Base-by-base conservation (phyloP, 805 yeast genomes). In the Schizosaccharomyces cryophilus region DNA sequence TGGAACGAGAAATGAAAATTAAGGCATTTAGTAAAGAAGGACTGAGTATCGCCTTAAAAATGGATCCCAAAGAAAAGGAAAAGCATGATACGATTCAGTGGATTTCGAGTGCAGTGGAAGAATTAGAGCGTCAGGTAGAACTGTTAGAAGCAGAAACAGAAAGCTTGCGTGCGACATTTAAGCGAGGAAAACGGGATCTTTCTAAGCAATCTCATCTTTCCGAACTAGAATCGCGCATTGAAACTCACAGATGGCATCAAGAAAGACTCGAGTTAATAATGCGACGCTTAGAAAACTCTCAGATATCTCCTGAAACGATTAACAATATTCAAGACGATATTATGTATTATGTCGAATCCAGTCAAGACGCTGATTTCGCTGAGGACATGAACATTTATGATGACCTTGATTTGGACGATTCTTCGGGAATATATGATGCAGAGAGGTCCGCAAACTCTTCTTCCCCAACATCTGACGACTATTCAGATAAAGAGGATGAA, bases 21-120 rank as follows among this genome's bases (percentile, higher is more conserved):
- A 90, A 90, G 71, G 96, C 95, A 61, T 90, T 86, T 70, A 82
- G 93, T 40, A 87, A 87, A 68, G 97, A 93, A 71, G 96, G 96
- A 0, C 76, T 90, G 64, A 87, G 85, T 60, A 80, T 81, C 69
- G 81, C 83, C 63, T 77, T 77, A 62, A 74, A 79, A 63, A 75
- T 82, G 55, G 93, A 86, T 69, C 93, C 95, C 11, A 83, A 81
- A 64, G 90, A 86, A 69, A 79, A 81, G 68, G 88, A 85, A 71
- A 85, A 84, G 68, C 78, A 77, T 61, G 94, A 86, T 59, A 81
- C 86, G 38, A 75, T 79, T 35, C 78, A 79, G 26, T 90, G 88
- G 68, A 71, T 89, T 45, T 80, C 81, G 63, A 79, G 78, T 21
- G 78, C 81, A 72, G 75, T 87, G 65, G 95, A 86, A 63, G 95